Percentiles rank a stretch among this genome's conserved stretches.
Conservation (phyloP, 2,329 filamentous ascomycete species). For the Karstenula rhodostoma region DNA sequence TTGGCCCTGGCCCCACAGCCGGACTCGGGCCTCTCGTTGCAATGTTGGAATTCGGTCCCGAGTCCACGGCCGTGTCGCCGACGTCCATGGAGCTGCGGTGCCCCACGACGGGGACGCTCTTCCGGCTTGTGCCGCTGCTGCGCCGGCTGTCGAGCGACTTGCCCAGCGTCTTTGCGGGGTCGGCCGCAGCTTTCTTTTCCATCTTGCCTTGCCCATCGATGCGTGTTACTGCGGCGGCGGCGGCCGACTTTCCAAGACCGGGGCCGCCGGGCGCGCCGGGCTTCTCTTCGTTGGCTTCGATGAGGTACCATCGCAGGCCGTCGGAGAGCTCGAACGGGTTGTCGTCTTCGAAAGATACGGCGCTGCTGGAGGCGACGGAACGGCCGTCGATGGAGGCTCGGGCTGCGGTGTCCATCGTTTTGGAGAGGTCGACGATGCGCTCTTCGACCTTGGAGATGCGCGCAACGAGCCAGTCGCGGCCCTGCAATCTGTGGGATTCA, state of each 20-base stretch:
- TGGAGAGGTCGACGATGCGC: conserved; percentile 89
- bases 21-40: conserved; percentile 46
- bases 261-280: conserved; percentile 88
- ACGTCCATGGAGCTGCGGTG: conserved; percentile 39
- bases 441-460: conserved; percentile 92
- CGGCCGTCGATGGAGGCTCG: conserved; percentile 55
- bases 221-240: conserved; percentile 79
- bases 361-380: conserved; percentile 62
- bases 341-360: conserved; percentile 76
- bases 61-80: conserved; percentile 30
- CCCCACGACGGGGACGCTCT: conserved; percentile 62
- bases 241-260: conserved; percentile 89
- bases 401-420: conserved; percentile 66
- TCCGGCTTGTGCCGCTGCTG: conserved; percentile 86
- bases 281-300: conserved; percentile 94
- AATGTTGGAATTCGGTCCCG: conserved; percentile 36
- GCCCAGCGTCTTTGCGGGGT: conserved; percentile 65
- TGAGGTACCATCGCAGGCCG: conserved; percentile 92
- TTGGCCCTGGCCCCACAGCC: conserved; percentile 40
- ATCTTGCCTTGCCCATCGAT: conserved; percentile 83
- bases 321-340: conserved; percentile 98
- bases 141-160: conserved; percentile 91
- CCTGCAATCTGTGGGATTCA: conserved; percentile 82
- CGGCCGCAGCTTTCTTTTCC: conserved; percentile 53
- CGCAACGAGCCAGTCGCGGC: conserved; percentile 94